Evolutionary conservation across 225 moss, liverwort and hornwort species (phyloP).

Genomic region (Ulota crispa): DNA sequence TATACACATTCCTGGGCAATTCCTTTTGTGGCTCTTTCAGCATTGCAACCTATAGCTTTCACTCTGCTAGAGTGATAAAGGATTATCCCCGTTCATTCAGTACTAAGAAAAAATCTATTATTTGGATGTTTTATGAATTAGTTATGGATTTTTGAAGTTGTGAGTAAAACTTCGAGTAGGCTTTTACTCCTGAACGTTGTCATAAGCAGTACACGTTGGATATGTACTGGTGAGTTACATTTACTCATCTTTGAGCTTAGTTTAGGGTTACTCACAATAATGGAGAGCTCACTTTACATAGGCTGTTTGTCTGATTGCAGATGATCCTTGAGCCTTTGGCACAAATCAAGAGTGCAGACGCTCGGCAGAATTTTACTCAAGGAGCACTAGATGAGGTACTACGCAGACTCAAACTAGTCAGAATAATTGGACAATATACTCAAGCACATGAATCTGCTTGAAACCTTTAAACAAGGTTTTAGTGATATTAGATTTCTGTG

Average conservation of each 20-base stretch:
- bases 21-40: neutral
- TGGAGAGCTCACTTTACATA: neutral
- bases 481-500: neutral
- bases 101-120: neutral
- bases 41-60: neutral
- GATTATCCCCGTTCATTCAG: neutral
- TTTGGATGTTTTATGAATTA: neutral
- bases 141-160: neutral
- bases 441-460: neutral
- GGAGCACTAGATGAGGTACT: conserved; percentile 94
- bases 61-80: too few species aligned
- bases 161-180: neutral
- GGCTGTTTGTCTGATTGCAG: conserved; percentile 17
- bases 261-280: neutral
- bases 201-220: neutral
- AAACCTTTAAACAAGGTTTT: neutral
- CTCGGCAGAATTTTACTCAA: conserved; percentile 84
- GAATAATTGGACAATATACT: neutral
- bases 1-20: conserved; percentile 3
- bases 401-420: neutral
- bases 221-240: neutral
- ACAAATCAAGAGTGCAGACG: conserved; percentile 82
- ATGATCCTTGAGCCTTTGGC: conserved; percentile 81
- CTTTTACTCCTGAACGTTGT: neutral
- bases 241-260: neutral